These are phyloP conservation scores for Xerocomus alliaceus DNA, from an alignment of 1,284 basidiomycete genomes.

Conservation along the genomic window DNA sequence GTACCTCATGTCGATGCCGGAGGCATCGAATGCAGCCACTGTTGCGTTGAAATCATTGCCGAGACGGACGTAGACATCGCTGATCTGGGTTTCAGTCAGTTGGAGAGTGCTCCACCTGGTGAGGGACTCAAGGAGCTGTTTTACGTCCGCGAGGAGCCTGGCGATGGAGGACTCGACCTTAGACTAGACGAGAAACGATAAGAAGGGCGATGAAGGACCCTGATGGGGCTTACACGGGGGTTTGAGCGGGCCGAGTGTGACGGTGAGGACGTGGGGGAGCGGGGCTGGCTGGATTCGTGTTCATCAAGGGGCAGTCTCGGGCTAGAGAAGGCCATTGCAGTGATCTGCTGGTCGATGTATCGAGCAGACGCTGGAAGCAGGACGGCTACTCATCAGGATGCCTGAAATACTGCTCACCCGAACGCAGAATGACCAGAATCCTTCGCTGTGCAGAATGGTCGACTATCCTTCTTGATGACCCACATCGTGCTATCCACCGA, in stretches of 20 bases:
- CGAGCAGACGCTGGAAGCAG: too few relatives aligned
- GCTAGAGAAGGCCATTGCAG: too few relatives aligned
- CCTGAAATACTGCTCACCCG: too few relatives aligned
- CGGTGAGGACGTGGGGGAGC: conserved; percentile 39
- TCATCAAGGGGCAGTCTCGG: too few relatives aligned
- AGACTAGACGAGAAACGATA: conserved; percentile 50
- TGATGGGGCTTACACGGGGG: conserved; percentile 33
- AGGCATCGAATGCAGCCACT: conserved; percentile 85
- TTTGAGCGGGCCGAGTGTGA: conserved; percentile 36
- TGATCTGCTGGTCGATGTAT: too few relatives aligned
- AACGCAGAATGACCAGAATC: too few relatives aligned
- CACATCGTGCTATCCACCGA: too few relatives aligned
- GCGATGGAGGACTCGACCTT: conserved; percentile 93
- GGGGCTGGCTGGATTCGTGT: too few relatives aligned
- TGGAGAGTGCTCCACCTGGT: conserved; percentile 86
- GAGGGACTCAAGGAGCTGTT: conserved; percentile 90
- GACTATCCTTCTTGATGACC: too few relatives aligned
- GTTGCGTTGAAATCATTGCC: conserved; percentile 98
- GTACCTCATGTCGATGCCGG: conserved; percentile 91
- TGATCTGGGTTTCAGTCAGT: conserved; percentile 84
- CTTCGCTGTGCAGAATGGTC: too few relatives aligned
- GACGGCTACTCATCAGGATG: too few relatives aligned
- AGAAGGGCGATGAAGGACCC: not conserved
- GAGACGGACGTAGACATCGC: conserved; percentile 94
- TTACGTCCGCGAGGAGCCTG: conserved; percentile 91